Evolutionary conservation across 2,329 filamentous ascomycete species (phyloP).

Genomic region (Epichloe amarillans): DNA sequence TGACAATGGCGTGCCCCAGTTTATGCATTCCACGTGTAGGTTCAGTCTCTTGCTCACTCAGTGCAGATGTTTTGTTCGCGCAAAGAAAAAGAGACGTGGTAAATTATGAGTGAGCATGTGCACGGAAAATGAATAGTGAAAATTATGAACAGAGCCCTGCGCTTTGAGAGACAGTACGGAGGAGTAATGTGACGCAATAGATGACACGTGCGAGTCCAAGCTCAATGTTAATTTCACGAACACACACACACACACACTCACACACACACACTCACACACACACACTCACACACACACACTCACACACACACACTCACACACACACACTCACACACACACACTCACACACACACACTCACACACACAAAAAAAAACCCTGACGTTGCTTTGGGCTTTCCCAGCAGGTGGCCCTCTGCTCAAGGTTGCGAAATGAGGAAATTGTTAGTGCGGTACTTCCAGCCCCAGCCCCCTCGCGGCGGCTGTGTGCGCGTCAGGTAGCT

Average conservation of each 20-base stretch:
- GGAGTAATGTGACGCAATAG: neutral
- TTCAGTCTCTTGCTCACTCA: neutral
- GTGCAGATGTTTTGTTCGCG: neutral
- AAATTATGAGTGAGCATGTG: neutral
- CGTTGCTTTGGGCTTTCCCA: neutral
- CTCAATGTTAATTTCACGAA: neutral
- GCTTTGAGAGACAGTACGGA: neutral
- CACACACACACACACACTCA: too few relatives aligned
- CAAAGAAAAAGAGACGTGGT: neutral
- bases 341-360: too few relatives aligned
- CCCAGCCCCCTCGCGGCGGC: constrained; percentile 10
- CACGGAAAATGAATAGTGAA: neutral
- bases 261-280: fast-evolving
- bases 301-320: too few relatives aligned
- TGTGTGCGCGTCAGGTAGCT: constrained; percentile 15
- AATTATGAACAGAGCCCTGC: neutral
- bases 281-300: too few relatives aligned
- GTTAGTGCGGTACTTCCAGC: constrained; percentile 25
- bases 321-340: too few relatives aligned
- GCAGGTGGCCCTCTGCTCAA: neutral
- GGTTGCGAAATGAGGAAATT: constrained; percentile 17
- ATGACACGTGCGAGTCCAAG: neutral
- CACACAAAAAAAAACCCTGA: too few relatives aligned
- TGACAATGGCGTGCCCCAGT: neutral
- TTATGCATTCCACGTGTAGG: constrained; percentile 7